phyloP scores from a whole-genome alignment of 169 alveolate species.

The Eimeria necatrix region DNA sequence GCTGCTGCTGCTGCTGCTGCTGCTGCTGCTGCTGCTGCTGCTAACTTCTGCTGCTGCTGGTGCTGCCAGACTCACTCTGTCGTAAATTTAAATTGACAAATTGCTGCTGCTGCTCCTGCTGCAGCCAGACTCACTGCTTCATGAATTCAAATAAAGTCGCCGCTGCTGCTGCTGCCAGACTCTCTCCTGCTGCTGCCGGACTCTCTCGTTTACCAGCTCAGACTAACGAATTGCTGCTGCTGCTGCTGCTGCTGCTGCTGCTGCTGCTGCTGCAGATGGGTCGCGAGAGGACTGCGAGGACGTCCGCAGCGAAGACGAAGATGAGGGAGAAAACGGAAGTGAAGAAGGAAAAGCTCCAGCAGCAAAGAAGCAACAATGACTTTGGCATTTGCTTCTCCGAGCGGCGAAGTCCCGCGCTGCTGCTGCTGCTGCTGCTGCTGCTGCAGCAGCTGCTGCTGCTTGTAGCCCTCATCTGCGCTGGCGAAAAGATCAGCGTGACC shows the following conservation, averaged over 20 bases:
- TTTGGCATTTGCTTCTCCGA: not conserved
- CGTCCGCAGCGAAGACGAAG: slow-evolving; percentile 34
- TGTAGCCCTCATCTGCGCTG: not conserved
- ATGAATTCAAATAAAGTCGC: no score
- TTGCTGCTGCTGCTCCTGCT: no score
- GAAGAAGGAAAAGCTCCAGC: not conserved
- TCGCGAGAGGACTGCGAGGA: slow-evolving; percentile 54
- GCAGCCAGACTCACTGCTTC: no score
- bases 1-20: not conserved
- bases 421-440: slow-evolving; percentile 10
- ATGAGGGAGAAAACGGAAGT: not conserved
- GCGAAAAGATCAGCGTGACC: no score
- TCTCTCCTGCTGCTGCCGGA: no score
- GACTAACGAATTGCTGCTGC: no score
- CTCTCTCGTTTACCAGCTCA: no score
- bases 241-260: no score
- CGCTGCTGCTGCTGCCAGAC: no score
- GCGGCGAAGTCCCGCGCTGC: slow-evolving; percentile 1
- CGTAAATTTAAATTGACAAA: not conserved
- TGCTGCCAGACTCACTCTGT: no score
- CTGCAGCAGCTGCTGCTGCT: not conserved
- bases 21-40: no score
- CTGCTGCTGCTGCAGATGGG: slow-evolving; percentile 42
- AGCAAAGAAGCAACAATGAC: slow-evolving; percentile 7
- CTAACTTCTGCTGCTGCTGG: no score